Percentiles rank a stretch among this genome's conserved stretches.
Evolutionary conservation across 805 yeast species (phyloP).

Genomic region (Myxozyma nipponensis): DNA sequence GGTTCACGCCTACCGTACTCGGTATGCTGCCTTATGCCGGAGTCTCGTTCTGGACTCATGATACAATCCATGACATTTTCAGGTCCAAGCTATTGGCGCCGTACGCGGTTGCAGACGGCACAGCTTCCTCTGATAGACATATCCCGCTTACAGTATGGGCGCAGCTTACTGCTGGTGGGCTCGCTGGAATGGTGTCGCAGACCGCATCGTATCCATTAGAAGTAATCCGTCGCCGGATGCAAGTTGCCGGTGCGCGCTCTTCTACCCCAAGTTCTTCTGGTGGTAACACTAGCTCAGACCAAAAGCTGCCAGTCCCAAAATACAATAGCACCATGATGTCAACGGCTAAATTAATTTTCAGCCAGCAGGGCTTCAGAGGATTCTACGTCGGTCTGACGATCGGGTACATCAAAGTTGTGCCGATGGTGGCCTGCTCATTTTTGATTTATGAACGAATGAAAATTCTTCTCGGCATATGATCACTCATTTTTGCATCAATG

Average conservation of each 20-base stretch:
- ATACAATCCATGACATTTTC: conserved; percentile 79
- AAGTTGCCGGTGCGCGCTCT: conserved; percentile 78
- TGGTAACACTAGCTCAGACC: not conserved
- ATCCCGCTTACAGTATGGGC: conserved; percentile 85
- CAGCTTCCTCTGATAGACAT: conserved; percentile 35
- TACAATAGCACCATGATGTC: conserved; percentile 44
- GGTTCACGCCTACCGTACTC: conserved; percentile 86
- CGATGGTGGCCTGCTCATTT: conserved; percentile 96
- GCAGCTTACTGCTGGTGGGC: conserved; percentile 87
- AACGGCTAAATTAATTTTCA: conserved; percentile 58
- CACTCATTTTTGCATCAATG: not conserved
- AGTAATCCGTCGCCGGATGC: conserved; percentile 90
- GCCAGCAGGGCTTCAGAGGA: conserved; percentile 77
- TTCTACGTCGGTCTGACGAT: conserved; percentile 92
- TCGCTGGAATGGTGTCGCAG: conserved; percentile 93
- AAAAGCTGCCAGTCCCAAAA: not conserved
- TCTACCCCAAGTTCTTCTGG: conserved; percentile 41
- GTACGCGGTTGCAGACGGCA: conserved; percentile 39
- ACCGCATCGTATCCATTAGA: conserved; percentile 97
- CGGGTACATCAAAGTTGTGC: conserved; percentile 82
- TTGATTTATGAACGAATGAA: conserved; percentile 90
- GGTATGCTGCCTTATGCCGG: conserved; percentile 99
- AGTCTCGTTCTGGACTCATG: conserved; percentile 93
- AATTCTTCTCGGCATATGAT: conserved; percentile 57
- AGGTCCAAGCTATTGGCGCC: conserved; percentile 54